Evolutionary conservation across 495 filamentous ascomycete genomes (phyloP), one percentile per base, ranked within the genome.

Genomic region (Saxophila tyrrhenica): DNA sequence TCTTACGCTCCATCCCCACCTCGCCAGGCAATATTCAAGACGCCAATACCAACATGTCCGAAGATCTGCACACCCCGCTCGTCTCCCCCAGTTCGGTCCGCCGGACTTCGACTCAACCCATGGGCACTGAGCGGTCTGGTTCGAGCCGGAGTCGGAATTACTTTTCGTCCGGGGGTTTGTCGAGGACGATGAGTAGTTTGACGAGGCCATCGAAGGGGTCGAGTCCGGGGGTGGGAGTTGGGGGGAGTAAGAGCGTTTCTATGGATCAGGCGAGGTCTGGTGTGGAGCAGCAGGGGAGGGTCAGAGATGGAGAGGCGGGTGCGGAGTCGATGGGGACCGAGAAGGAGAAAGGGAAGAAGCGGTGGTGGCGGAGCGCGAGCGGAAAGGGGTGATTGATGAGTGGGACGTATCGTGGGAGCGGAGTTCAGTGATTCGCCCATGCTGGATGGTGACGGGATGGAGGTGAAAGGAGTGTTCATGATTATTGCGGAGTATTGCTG

Each of bases 361-460:
- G 52, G 48, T 68, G 64, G 64, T 60, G 65, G 62, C 47, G 45
- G 21, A 49, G 29, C 13, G 29, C 45, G 46, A 60, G 58, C 29
- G 59, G 58, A 15, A 64, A 62, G 48, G 62, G 62, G 51, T 62
- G 65, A 63, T 63, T 62, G 55, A 63, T 35, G 25, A 55, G n/a
- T 50, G 65, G 15, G 62, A 66, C 51, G 55, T 58, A 54, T 46
- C 52, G 0, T 62, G 64, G 0, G 48, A 62, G 21, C 54, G 56
- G 48, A 45, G 49, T 20, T n/a, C n/a, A n/a, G n/a, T n/a, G n/a
- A n/a, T n/a, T n/a, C n/a, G n/a, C n/a, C n/a, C n/a, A n/a, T n/a
- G n/a, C n/a, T n/a, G n/a, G n/a, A n/a, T n/a, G n/a, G n/a, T n/a
- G n/a, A n/a, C n/a, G n/a, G n/a, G n/a, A n/a, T n/a, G n/a, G n/a